phyloP scores from a whole-genome alignment of 2,329 filamentous ascomycete species.

The Cladosporium phlei region DNA sequence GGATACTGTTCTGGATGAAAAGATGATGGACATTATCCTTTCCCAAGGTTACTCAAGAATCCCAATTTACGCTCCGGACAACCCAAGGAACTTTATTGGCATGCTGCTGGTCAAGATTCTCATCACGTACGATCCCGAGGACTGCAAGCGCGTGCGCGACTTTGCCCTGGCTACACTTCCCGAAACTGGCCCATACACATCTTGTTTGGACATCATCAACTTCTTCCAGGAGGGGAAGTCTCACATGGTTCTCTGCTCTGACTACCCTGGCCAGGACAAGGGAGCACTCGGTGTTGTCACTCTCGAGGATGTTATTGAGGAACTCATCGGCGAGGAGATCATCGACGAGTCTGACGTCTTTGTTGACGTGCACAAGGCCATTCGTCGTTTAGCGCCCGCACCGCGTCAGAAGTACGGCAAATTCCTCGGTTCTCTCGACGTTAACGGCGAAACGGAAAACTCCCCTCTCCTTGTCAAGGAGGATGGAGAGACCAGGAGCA shows the following conservation, averaged over 20 bases:
- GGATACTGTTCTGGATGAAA: constrained; percentile 85
- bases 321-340: constrained; percentile 98
- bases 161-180: constrained; percentile 91
- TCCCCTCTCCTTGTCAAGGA: constrained; percentile 27
- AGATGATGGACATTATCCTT: constrained; percentile 89
- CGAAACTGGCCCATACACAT: constrained; percentile 90
- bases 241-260: constrained; percentile 95
- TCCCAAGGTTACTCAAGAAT: constrained; percentile 94
- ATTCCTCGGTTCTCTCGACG: constrained; percentile 19
- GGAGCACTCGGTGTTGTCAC: constrained; percentile 92
- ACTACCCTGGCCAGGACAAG: constrained; percentile 81
- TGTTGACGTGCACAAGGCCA: constrained; percentile 96
- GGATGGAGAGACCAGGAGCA: constrained; percentile 18
- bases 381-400: constrained; percentile 79
- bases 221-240: constrained; percentile 99
- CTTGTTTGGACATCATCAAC: constrained; percentile 96
- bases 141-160: constrained; percentile 77
- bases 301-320: constrained; percentile 95
- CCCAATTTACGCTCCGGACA: constrained; percentile 84
- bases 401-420: constrained; percentile 56
- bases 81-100: constrained; percentile 82
- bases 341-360: constrained; percentile 99
- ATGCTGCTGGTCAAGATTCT: constrained; percentile 98
- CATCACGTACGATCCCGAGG: constrained; percentile 97
- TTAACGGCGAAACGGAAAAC: constrained; percentile 25